These are phyloP conservation scores for Hippophae rhamnoides DNA, from an alignment of 306 rosid genomes.

Conservation along the genomic window DNA sequence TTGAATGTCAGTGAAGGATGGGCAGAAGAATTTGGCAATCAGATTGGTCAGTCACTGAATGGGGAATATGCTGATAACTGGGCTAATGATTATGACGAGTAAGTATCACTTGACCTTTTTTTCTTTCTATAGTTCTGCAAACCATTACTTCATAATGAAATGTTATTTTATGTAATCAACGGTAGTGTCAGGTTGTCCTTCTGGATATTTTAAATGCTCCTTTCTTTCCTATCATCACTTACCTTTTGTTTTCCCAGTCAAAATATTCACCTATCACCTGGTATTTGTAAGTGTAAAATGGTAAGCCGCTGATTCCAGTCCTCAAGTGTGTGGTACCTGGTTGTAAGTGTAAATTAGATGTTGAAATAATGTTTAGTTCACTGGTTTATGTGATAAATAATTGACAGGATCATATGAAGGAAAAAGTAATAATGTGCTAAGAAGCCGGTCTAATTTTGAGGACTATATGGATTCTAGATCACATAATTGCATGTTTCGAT, in stretches of 20 bases:
- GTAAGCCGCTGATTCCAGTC: too few relatives aligned
- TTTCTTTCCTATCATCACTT: background rate
- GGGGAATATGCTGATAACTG: slow-evolving; percentile 56
- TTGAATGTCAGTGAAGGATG: slow-evolving; percentile 76
- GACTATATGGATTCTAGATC: too few relatives aligned
- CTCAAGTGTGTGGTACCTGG: background rate
- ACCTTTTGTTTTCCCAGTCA: background rate
- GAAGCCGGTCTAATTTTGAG: too few relatives aligned
- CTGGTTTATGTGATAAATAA: background rate
- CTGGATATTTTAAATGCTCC: background rate
- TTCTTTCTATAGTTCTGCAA: background rate
- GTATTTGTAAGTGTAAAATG: background rate
- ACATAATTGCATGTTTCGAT: too few relatives aligned
- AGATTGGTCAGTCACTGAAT: slow-evolving; percentile 59
- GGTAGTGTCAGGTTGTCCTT: background rate
- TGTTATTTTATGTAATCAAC: background rate
- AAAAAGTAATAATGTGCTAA: too few relatives aligned
- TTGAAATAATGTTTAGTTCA: background rate
- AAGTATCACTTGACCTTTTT: slow-evolving; percentile 27
- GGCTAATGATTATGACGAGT: slow-evolving; percentile 87
- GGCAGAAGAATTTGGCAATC: slow-evolving; percentile 87
- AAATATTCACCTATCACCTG: background rate
- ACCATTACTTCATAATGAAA: background rate
- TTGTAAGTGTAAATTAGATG: background rate
- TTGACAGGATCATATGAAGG: too few relatives aligned